Evolutionary conservation across 208 protist species (phyloP).

Genomic region (Crithidia fasciculata): DNA sequence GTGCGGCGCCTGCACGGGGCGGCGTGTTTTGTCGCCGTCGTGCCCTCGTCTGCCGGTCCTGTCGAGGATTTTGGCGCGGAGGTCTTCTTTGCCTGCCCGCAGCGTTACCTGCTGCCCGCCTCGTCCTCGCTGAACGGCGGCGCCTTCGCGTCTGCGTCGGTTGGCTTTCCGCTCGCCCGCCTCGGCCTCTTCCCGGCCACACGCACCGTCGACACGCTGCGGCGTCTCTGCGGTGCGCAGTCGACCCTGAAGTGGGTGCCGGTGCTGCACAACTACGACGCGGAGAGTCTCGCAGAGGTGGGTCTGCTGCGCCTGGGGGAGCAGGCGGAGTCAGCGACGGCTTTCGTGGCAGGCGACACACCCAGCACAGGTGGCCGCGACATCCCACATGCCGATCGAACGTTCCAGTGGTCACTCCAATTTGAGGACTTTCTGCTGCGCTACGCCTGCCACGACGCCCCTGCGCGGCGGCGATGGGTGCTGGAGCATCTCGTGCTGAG

Average conservation of each 20-base stretch:
- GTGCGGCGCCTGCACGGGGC: slow-evolving; percentile 26
- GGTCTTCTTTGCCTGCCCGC: slow-evolving; percentile 75
- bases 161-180: slow-evolving; percentile 49
- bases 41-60: slow-evolving; percentile 19
- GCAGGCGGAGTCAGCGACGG: background rate
- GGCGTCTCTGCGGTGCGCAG: slow-evolving; percentile 32
- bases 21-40: slow-evolving; percentile 42
- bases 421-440: slow-evolving; percentile 30
- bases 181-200: slow-evolving; percentile 46
- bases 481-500: slow-evolving; percentile 31
- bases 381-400: background rate
- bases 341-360: background rate
- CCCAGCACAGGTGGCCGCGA: background rate
- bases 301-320: slow-evolving; percentile 32
- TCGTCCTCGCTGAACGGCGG: background rate
- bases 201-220: slow-evolving; percentile 36
- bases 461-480: slow-evolving; percentile 24
- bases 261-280: slow-evolving; percentile 45
- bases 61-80: slow-evolving; percentile 76
- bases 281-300: slow-evolving; percentile 28
- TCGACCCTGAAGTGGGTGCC: slow-evolving; percentile 42
- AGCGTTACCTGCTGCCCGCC: slow-evolving; percentile 26
- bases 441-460: slow-evolving; percentile 23
- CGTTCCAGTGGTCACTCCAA: slow-evolving; percentile 9
- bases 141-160: slow-evolving; percentile 5